Percentiles rank a stretch among this genome's conserved stretches.
These are phyloP conservation scores for Flaveria robusta DNA, from an alignment of 129 eudicot species.

Conservation along the genomic window DNA sequence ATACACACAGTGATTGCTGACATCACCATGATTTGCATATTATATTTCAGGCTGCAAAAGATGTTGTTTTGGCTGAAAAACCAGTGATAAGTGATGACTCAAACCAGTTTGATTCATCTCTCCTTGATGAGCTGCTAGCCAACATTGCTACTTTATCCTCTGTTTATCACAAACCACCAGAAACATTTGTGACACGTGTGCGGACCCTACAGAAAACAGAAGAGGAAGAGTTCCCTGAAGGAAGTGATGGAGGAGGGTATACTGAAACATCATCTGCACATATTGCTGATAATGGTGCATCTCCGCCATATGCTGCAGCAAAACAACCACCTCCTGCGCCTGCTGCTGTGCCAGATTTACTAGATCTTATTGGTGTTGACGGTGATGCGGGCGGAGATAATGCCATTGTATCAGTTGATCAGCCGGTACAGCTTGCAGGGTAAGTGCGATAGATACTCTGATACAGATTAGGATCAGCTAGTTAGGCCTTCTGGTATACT, in stretches of 20 bases:
- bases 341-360: slow-evolving; percentile 85
- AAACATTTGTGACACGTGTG: slow-evolving; percentile 89
- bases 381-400: slow-evolving; percentile 37
- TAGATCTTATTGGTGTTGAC: slow-evolving; percentile 67
- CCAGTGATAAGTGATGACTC: slow-evolving; percentile 97
- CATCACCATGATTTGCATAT: slow-evolving; percentile 15
- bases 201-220: slow-evolving; percentile 73
- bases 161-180: slow-evolving; percentile 96
- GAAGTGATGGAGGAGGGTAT: slow-evolving; percentile 62
- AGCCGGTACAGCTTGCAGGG: slow-evolving; percentile 66
- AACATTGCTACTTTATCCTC: slow-evolving; percentile 92
- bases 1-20: neutral
- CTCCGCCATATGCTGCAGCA: slow-evolving; percentile 48
- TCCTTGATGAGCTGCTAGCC: slow-evolving; percentile 90
- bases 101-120: slow-evolving; percentile 85
- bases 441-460: slow-evolving; percentile 33
- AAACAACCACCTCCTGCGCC: slow-evolving; percentile 49
- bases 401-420: slow-evolving; percentile 70
- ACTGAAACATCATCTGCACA: slow-evolving; percentile 70
- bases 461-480: slow-evolving; percentile 9
- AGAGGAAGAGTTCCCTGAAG: slow-evolving; percentile 77
- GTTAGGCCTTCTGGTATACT: neutral
- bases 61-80: slow-evolving; percentile 95
- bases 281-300: slow-evolving; percentile 51
- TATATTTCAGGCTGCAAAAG: slow-evolving; percentile 83